Evolutionary conservation across 805 yeast genomes (phyloP).

Genomic region (Huiozyma sinensis): DNA sequence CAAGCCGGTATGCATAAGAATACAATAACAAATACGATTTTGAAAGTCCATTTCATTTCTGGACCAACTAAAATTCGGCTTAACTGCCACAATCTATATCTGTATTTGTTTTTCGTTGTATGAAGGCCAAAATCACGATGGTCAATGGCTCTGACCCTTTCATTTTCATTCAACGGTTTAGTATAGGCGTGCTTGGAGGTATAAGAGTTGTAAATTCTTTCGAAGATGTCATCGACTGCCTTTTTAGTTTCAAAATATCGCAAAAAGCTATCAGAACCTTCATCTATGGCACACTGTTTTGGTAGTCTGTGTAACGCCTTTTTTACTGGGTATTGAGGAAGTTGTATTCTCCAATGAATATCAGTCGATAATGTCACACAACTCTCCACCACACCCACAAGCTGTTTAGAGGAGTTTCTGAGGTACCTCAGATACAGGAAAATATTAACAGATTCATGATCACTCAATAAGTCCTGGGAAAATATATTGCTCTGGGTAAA

Average conservation of each 20-base stretch:
- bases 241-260: conserved; percentile 33
- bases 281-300: conserved; percentile 34
- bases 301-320: conserved; percentile 35
- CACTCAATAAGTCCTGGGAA: conserved; percentile 27
- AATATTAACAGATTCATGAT: conserved; percentile 29
- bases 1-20: conserved; percentile 36
- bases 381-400: conserved; percentile 21
- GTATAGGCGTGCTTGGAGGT: conserved; percentile 31
- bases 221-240: conserved; percentile 39
- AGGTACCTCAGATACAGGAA: conserved; percentile 33
- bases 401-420: conserved; percentile 31
- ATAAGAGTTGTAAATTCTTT: conserved; percentile 33
- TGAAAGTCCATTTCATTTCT: conserved; percentile 36
- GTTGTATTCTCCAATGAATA: conserved; percentile 27
- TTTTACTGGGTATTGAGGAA: conserved; percentile 32
- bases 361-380: conserved; percentile 16
- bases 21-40: conserved; percentile 28
- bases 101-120: conserved; percentile 27
- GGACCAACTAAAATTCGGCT: conserved; percentile 26
- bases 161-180: conserved; percentile 2
- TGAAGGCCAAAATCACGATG: conserved; percentile 34
- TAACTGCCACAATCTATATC: conserved; percentile 32
- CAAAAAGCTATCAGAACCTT: conserved; percentile 36
- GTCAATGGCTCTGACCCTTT: conserved; percentile 30
- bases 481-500: conserved; percentile 31